A percentile compares a stretch with the other conserved stretches of the same genome.
These are phyloP conservation scores for Penicillium roqueforti DNA, from an alignment of 495 filamentous ascomycete species.

Conservation along the genomic window DNA sequence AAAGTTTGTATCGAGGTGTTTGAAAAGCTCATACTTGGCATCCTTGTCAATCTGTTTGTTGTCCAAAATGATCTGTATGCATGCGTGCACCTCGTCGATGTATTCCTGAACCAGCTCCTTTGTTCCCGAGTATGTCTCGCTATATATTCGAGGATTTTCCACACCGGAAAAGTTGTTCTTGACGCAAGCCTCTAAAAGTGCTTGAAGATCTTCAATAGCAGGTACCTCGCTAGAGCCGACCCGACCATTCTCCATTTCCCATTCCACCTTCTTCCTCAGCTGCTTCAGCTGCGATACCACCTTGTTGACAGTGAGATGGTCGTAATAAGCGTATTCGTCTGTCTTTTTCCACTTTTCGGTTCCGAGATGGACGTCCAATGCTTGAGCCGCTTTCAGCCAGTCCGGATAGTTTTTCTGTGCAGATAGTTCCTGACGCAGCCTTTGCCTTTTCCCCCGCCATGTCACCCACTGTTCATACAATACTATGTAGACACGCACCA, in stretches of 20 bases:
- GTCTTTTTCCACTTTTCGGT: slow-evolving; percentile 81
- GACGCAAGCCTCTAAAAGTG: slow-evolving; percentile 79
- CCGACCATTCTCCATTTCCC: slow-evolving; percentile 29
- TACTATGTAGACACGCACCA: slow-evolving; percentile 84
- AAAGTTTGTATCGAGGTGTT: slow-evolving; percentile 83
- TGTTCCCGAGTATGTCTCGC: slow-evolving; percentile 93
- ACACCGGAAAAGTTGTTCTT: slow-evolving; percentile 96
- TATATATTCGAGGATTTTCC: slow-evolving; percentile 92
- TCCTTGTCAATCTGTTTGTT: slow-evolving; percentile 62
- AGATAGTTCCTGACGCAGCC: slow-evolving; percentile 63
- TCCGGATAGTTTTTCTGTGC: slow-evolving; percentile 69
- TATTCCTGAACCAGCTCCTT: slow-evolving; percentile 88
- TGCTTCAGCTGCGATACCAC: slow-evolving; percentile 71
- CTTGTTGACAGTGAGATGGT: slow-evolving; percentile 71
- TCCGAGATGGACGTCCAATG: slow-evolving; percentile 77
- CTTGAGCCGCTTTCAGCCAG: slow-evolving; percentile 73
- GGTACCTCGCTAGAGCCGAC: slow-evolving; percentile 32
- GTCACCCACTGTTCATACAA: slow-evolving; percentile 68
- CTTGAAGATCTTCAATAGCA: slow-evolving; percentile 66
- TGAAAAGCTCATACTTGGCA: slow-evolving; percentile 80
- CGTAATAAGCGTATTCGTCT: slow-evolving; percentile 94
- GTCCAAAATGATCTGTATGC: slow-evolving; percentile 62
- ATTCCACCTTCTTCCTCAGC: slow-evolving; percentile 53
- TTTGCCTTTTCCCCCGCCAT: slow-evolving; percentile 64
- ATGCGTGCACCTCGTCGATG: slow-evolving; percentile 65